Conservation (phyloP, 2,329 filamentous ascomycete genomes). For the Ascochyta fabae region DNA sequence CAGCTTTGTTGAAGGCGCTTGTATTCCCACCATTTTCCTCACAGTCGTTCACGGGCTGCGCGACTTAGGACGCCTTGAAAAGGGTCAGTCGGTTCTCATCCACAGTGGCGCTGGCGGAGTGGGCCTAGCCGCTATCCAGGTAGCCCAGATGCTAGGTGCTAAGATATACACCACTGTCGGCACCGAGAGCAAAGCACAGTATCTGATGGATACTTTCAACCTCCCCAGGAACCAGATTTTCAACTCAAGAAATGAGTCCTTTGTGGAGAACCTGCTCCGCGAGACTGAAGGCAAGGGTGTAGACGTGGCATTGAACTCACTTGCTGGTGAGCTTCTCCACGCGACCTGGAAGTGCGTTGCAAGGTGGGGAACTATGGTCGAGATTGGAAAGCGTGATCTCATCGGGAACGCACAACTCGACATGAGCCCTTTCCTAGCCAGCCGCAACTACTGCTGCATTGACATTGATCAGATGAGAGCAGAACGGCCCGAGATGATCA, state of each 20-base stretch:
- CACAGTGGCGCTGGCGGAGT: slow-evolving; percentile 27
- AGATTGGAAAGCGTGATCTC: no score
- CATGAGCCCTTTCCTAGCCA: no score
- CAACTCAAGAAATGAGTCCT: background rate
- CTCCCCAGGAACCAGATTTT: background rate
- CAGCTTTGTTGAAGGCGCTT: background rate
- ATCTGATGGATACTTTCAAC: slow-evolving; percentile 9
- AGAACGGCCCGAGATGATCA: no score
- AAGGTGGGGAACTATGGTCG: no score
- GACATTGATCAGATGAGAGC: no score
- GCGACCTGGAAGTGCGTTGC: no score
- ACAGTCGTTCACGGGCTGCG: background rate
- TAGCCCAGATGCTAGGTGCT: background rate
- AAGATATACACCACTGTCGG: background rate
- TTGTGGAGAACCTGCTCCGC: background rate
- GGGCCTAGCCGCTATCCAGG: slow-evolving; percentile 11
- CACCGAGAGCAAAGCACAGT: background rate
- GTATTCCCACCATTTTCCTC: background rate
- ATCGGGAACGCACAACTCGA: no score
- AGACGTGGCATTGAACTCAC: no score
- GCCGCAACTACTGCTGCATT: no score
- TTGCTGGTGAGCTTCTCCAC: no score
- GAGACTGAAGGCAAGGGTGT: no score
- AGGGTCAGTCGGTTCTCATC: slow-evolving; percentile 36
- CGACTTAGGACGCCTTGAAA: background rate